Percentiles rank a stretch among this genome's conserved stretches.
These are phyloP conservation scores for Leccinum broughii DNA, from an alignment of 768 basidiomycete species.

Conservation along the genomic window DNA sequence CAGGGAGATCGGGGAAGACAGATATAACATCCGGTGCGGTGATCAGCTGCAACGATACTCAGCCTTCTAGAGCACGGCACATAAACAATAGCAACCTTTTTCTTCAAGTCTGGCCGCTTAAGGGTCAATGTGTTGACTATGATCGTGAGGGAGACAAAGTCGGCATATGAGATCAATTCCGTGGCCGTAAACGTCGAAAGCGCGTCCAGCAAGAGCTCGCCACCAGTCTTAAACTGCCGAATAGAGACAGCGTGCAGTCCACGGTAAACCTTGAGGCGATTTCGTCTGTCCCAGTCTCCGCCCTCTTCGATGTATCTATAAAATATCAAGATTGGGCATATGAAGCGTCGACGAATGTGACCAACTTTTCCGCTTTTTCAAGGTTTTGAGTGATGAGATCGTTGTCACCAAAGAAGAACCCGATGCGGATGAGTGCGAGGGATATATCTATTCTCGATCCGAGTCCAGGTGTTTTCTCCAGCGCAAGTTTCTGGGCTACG, in stretches of 20 bases:
- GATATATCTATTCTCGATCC: constrained; percentile 94
- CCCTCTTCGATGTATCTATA: constrained; percentile 87
- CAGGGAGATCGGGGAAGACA: constrained; percentile 78
- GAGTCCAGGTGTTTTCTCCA: constrained; percentile 90
- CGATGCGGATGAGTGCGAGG: constrained; percentile 84
- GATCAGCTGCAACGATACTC: constrained; percentile 59
- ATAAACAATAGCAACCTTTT: constrained; percentile 56
- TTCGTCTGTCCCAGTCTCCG: constrained; percentile 97
- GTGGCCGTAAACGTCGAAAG: constrained; percentile 93
- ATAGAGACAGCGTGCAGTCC: constrained; percentile 83
- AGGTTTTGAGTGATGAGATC: constrained; percentile 70
- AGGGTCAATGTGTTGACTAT: constrained; percentile 76
- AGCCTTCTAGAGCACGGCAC: background rate
- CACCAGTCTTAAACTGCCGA: constrained; percentile 86
- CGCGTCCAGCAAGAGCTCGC: constrained; percentile 86
- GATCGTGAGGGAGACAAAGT: constrained; percentile 85
- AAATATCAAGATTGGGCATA: background rate
- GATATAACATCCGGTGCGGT: constrained; percentile 85
- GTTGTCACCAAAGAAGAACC: constrained; percentile 86
- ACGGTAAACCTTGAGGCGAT: constrained; percentile 94
- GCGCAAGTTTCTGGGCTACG: constrained; percentile 76
- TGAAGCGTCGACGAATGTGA: constrained; percentile 10
- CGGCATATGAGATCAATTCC: constrained; percentile 84
- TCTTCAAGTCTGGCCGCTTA: constrained; percentile 84
- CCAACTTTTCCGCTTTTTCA: constrained; percentile 78